Percentiles rank a stretch among this genome's conserved stretches.
phyloP scores from a whole-genome alignment of 2,329 filamentous ascomycete genomes.

The Nemania serpens region DNA sequence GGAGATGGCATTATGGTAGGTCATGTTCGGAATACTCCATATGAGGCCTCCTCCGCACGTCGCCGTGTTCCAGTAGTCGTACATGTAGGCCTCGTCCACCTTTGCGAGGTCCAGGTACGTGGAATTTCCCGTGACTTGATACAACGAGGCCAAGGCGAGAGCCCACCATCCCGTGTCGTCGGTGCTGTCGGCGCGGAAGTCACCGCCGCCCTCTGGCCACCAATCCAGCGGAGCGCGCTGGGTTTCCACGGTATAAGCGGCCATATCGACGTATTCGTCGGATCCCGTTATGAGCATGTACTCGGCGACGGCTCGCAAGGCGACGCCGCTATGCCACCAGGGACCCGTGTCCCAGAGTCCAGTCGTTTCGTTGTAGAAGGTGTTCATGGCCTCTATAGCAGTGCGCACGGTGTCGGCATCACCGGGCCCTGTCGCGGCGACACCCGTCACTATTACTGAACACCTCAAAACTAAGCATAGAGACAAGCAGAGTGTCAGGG shows the following conservation, averaged over 20 bases:
- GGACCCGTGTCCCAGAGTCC: constrained; percentile 44
- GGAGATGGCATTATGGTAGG: constrained; percentile 49
- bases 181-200: constrained; percentile 48
- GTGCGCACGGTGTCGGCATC: constrained; percentile 9
- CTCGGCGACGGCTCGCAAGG: constrained; percentile 44
- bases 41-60: constrained; percentile 50
- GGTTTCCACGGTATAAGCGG: constrained; percentile 40
- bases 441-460: background rate
- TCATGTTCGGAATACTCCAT: constrained; percentile 50
- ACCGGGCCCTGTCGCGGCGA: constrained; percentile 11
- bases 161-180: constrained; percentile 58
- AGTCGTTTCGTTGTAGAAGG: constrained; percentile 41
- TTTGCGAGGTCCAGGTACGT: constrained; percentile 53
- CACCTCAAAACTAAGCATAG: background rate
- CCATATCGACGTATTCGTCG: constrained; percentile 39
- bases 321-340: constrained; percentile 48
- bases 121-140: constrained; percentile 50
- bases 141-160: constrained; percentile 53
- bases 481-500: background rate
- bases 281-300: constrained; percentile 43
- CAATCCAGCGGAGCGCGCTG: constrained; percentile 42
- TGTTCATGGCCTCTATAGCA: constrained; percentile 44
- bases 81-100: constrained; percentile 54
- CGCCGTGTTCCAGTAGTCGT: constrained; percentile 47
- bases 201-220: constrained; percentile 45